A percentile compares a stretch with the other conserved stretches of the same genome.
phyloP scores from a whole-genome alignment of 352 stramenopile species.

The Globisporangium yorkense region DNA sequence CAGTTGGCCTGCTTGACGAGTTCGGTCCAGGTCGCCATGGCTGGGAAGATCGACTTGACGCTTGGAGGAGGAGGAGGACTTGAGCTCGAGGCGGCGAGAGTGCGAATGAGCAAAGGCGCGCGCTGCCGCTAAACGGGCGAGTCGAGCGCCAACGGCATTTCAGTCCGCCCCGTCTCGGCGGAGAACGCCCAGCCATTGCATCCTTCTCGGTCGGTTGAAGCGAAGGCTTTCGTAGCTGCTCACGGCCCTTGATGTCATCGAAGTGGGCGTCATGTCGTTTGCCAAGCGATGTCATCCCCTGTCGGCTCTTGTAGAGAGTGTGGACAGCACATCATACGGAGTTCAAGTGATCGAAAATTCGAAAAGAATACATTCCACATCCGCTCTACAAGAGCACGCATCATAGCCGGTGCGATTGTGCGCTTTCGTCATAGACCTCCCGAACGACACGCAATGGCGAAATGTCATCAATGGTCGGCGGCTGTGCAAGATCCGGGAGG shows the following conservation, averaged over 20 bases:
- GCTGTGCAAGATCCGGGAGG: not conserved
- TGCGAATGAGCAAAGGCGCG: conserved; percentile 4
- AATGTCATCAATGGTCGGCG: too few species aligned
- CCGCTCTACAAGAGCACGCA: too few species aligned
- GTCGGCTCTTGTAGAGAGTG: not conserved
- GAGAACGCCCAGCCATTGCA: not conserved
- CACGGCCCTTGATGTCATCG: not conserved
- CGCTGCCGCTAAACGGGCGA: not conserved
- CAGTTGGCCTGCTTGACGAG: conserved; percentile 91
- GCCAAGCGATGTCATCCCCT: not conserved
- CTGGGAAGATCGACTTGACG: not conserved
- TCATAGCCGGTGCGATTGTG: too few species aligned
- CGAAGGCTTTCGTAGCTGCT: not conserved
- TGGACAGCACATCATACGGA: not conserved
- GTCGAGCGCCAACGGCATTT: not conserved
- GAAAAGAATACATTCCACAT: not conserved
- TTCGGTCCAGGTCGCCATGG: conserved; percentile 12
- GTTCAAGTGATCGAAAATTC: not conserved
- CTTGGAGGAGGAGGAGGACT: not conserved
- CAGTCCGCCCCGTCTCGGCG: not conserved
- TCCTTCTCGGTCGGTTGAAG: not conserved
- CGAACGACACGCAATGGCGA: not conserved
- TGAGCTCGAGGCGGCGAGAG: not conserved
- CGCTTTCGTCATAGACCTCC: not conserved
- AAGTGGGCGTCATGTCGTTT: not conserved